Evolutionary conservation across 1,139 yeast genomes (phyloP), one percentile per base, ranked within the genome.

Genomic region (Hansenula lynferdii): DNA sequence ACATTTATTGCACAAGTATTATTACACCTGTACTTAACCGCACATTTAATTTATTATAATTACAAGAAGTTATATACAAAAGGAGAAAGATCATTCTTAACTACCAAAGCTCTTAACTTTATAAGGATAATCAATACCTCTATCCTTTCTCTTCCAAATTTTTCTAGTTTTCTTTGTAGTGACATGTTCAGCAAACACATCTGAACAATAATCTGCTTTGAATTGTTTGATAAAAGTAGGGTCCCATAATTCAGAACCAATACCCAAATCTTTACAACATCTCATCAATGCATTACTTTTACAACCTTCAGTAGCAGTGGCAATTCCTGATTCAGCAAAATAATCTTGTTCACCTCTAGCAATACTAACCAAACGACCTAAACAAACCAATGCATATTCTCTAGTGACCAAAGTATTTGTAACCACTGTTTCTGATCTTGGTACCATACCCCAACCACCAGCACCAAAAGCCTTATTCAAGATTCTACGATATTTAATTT

Each of bases 391-490:
- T 0, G 90, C 97, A 55, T 86, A 92, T 57, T 92, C 98, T 44
- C 98, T 72, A 8, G 96, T 85, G n/a, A 77, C 70, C 15, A 77
- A 65, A 38, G 66, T 70, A 25, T 69, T 64, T 1, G 95, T 82
- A 22, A 92, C 78, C 38, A 76, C 66, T 0, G 96, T 83, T 49
- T 85, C 94, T 0, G 96, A 83, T 41, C 98, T 68, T 9, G 98
- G 97, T 0, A 95, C 96, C 42, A 92, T 68, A 0, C 98, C 98
- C 98, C 98, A 92, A 2, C 96, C 97, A 19, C 98, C 98, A 3
- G 98, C 97, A 3, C 98, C 98, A 67, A 92, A 90, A 0, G 97
- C 95, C 28, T 72, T 72, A 62, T 90, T 90, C 50, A 92, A 64
- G 25, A 89, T 83, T 35, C 98, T 74, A 46, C 98, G 76, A 58